These are phyloP conservation scores for Phytopythium chamaehyphon DNA, from an alignment of 352 stramenopile genomes.

Conservation along the genomic window DNA sequence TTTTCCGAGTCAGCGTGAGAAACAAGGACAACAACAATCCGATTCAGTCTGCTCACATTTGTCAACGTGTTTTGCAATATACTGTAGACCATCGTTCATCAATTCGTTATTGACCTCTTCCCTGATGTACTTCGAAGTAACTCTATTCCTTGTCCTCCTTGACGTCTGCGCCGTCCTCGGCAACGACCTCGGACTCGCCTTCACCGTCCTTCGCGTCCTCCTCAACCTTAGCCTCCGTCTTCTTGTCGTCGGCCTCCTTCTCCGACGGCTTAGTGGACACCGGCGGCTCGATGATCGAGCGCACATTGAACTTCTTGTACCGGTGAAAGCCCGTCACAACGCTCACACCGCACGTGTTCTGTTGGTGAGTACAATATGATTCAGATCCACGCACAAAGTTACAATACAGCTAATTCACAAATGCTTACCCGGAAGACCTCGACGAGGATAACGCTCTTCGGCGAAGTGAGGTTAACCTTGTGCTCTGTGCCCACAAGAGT, in stretches of 20 bases:
- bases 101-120: neutral
- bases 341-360: slow-evolving; percentile 69
- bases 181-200: neutral
- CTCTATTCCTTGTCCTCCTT: slow-evolving; percentile 7
- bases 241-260: slow-evolving; percentile 9
- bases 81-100: too few species aligned
- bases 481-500: slow-evolving; percentile 51
- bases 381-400: too few species aligned
- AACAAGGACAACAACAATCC: slow-evolving; percentile 10
- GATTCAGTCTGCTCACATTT: neutral
- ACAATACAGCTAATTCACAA: neutral
- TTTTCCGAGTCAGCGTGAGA: slow-evolving; percentile 35
- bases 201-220: slow-evolving; percentile 10
- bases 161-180: neutral
- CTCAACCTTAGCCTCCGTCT: neutral
- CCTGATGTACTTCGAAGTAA: too few species aligned
- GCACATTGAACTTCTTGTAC: slow-evolving; percentile 77
- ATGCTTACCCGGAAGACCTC: slow-evolving; percentile 59
- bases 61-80: too few species aligned
- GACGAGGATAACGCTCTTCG: slow-evolving; percentile 55
- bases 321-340: slow-evolving; percentile 72
- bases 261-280: slow-evolving; percentile 24
- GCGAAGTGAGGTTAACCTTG: slow-evolving; percentile 74
- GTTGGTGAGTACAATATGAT: neutral
- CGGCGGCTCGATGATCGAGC: slow-evolving; percentile 62